Evolutionary conservation across 2,329 filamentous ascomycete species (phyloP).

Genomic region (Beauveria medogensis): DNA sequence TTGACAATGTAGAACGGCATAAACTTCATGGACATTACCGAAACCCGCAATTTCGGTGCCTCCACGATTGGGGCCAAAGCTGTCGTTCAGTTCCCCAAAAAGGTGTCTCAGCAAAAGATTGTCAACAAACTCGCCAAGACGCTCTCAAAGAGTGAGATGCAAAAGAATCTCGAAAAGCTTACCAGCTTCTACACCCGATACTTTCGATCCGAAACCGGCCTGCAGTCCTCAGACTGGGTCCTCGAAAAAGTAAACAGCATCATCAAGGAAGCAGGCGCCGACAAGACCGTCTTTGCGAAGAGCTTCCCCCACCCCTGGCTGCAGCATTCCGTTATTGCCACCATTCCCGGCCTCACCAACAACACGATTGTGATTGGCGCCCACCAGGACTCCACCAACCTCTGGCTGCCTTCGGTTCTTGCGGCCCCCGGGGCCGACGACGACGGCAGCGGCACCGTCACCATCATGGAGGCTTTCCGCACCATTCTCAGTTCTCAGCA

Average conservation of each 20-base stretch:
- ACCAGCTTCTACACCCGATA: constrained; percentile 76
- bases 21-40: constrained; percentile 92
- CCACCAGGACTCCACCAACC: constrained; percentile 92
- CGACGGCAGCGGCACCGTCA: constrained; percentile 87
- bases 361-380: constrained; percentile 84
- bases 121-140: constrained; percentile 59
- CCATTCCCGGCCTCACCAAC: constrained; percentile 76
- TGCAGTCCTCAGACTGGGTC: constrained; percentile 82
- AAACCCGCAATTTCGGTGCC: constrained; percentile 52
- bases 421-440: constrained; percentile 91
- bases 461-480: constrained; percentile 84
- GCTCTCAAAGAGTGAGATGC: constrained; percentile 70
- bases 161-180: constrained; percentile 67
- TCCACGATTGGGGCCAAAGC: constrained; percentile 24
- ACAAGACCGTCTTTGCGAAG: constrained; percentile 58
- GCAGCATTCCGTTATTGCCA: constrained; percentile 85
- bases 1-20: constrained; percentile 50
- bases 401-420: constrained; percentile 77
- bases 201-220: constrained; percentile 71
- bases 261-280: constrained; percentile 62
- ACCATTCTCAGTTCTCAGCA: constrained; percentile 67
- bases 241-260: constrained; percentile 64
- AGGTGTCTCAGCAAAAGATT: constrained; percentile 55
- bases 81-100: constrained; percentile 55
- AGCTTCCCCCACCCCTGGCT: constrained; percentile 79